These are phyloP conservation scores for Liquidambar formosana DNA, from an alignment of 164 flowering plant species.

Conservation along the genomic window DNA sequence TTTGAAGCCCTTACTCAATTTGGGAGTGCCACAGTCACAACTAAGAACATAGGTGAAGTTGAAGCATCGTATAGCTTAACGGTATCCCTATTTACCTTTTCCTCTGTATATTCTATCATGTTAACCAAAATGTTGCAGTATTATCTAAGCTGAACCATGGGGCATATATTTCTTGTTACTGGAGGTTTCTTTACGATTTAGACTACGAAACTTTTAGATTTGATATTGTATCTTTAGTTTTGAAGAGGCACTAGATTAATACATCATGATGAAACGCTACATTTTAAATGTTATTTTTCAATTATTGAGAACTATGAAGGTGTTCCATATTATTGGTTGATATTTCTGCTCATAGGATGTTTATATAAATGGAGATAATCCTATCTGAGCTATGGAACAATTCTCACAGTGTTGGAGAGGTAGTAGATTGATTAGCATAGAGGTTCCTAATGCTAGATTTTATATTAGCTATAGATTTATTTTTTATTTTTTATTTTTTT, in stretches of 20 bases:
- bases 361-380: too few relatives aligned
- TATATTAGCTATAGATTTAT: too few relatives aligned
- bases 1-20: slow-evolving; percentile 93
- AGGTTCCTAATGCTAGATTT: too few relatives aligned
- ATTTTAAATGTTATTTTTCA: not conserved
- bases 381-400: too few relatives aligned
- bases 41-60: slow-evolving; percentile 76
- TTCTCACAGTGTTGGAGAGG: too few relatives aligned
- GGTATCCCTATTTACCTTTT: slow-evolving; percentile 34
- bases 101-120: not conserved
- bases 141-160: not conserved
- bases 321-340: not conserved
- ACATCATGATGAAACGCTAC: too few relatives aligned
- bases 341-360: not conserved
- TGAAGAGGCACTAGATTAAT: slow-evolving; percentile 2
- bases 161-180: not conserved
- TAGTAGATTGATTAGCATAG: too few relatives aligned
- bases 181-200: not conserved
- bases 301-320: not conserved
- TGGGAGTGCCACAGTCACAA: slow-evolving; percentile 73
- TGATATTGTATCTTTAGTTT: not conserved
- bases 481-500: too few relatives aligned
- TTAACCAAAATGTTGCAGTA: not conserved
- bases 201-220: not conserved
- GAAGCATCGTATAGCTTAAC: slow-evolving; percentile 97